These are phyloP conservation scores for Balamuthia mandrillaris DNA, from an alignment of 208 protist species.

Conservation along the genomic window DNA sequence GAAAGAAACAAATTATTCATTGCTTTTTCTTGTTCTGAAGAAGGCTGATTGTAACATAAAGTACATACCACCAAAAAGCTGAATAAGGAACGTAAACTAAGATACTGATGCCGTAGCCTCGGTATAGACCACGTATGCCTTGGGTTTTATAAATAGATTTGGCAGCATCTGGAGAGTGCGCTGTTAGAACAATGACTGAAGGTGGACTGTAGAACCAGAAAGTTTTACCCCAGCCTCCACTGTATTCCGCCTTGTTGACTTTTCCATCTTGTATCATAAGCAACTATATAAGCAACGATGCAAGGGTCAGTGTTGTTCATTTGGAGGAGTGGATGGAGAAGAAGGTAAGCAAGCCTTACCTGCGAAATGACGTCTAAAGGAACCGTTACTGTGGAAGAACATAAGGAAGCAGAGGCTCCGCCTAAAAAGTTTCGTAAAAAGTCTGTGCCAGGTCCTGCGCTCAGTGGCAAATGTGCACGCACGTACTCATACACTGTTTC, in stretches of 20 bases:
- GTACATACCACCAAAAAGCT: constrained; percentile 14
- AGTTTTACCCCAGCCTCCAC: not conserved
- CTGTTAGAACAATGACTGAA: not conserved
- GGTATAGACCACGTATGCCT: not conserved
- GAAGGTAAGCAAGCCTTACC: not conserved
- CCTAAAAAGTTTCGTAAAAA: constrained; percentile 5
- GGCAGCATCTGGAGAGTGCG: not conserved
- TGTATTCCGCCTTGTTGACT: constrained; percentile 6
- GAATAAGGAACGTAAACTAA: constrained; percentile 16
- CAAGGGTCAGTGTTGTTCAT: no score
- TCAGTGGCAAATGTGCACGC: no score
- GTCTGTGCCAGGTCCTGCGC: no score
- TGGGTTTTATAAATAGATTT: not conserved
- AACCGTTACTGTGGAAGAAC: not conserved
- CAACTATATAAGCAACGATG: not conserved
- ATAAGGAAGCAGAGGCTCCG: not conserved
- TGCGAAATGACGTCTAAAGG: constrained; percentile 18
- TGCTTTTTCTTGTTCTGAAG: not conserved
- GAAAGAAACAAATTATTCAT: not conserved
- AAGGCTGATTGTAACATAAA: not conserved
- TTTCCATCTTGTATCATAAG: not conserved
- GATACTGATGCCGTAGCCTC: constrained; percentile 1
- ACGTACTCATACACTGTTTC: no score
- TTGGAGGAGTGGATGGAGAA: not conserved
- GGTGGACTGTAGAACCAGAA: not conserved